Evolutionary conservation across 1,284 basidiomycete genomes (phyloP), one percentile per base, ranked within the genome.

Genomic region (Phylloporus sp.): DNA sequence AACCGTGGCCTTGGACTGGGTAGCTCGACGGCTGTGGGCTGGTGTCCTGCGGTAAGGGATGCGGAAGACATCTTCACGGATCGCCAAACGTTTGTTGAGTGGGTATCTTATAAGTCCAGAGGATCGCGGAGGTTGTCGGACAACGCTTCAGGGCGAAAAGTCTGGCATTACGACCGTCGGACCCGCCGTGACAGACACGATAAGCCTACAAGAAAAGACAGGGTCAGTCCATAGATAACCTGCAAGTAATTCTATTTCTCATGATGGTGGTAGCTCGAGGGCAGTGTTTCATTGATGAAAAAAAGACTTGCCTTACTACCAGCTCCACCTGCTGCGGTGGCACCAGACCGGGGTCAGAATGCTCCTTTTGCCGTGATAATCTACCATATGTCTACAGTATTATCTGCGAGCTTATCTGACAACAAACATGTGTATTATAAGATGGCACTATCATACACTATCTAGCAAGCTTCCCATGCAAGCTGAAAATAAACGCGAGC

Each of bases 61-160:
- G 52, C 37, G 25, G 64, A 71, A 66, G 68, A 66, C 74, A 79
- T 78, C 23, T 32, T 49, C 23, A 32, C 32, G 3, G 32, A 32
- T 61, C 15, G 19, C 17, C 27, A 29, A 23, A 47, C 23, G 11
- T 20, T 45, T 45, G 43, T 23, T 20, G 8, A 15, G 20, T 53
- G 53, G 10, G 53, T 27, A 4, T 49, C 11, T 52, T 52, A 32
- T 55, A 29, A 32, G 53, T 27, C 25, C 12, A 52, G 49, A 52
- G 25, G 49, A 17, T 8, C 53, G 19, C 37, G 57, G 39, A 27
- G 8, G 57, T 41, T 59, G 37, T 59, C n/a, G 14, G 37, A 37
- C 25, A 41, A 25, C 57, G 37, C 23, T 39, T 57, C 23, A 15
- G 35, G 56, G 32, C 23, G 8, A 20, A 57, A 14, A 39, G n/a